A percentile compares a stretch with the other conserved stretches of the same genome.
These are phyloP conservation scores for Rheum nobile DNA, from an alignment of 148 eudicot species.

Conservation along the genomic window DNA sequence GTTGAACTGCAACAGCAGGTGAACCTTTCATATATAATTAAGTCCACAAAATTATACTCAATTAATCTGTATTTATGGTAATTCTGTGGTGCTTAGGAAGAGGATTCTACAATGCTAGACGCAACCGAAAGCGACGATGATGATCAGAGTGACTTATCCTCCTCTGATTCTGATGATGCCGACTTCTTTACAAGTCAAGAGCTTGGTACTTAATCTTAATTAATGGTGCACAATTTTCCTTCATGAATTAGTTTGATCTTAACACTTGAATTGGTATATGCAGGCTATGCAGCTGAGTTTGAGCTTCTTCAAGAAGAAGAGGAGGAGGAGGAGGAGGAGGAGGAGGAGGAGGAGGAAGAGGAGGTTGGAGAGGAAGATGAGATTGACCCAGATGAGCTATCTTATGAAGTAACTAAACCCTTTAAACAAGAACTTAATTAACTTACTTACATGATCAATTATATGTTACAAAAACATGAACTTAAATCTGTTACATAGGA, in stretches of 20 bases:
- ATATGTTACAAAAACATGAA: too few species aligned
- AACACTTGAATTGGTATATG: neutral
- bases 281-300: constrained; percentile 22
- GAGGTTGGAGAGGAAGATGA: constrained; percentile 48
- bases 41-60: neutral
- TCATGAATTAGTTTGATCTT: neutral
- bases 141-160: constrained; percentile 17
- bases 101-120: constrained; percentile 24
- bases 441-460: too few species aligned
- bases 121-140: constrained; percentile 21
- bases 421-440: neutral
- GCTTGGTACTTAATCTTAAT: neutral
- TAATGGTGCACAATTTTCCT: neutral
- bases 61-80: neutral
- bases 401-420: constrained; percentile 40
- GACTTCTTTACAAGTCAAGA: constrained; percentile 10
- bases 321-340: constrained; percentile 4
- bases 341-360: constrained; percentile 23
- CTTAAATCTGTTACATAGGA: too few species aligned
- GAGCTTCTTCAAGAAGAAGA: constrained; percentile 10
- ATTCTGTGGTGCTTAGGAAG: constrained; percentile 7
- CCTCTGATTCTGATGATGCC: constrained; percentile 10
- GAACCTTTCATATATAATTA: neutral
- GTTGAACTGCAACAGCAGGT: constrained; percentile 30
- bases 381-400: constrained; percentile 55